Base-by-base conservation (phyloP, 352 stramenopile species). In the Chrysophaeum taylorii region DNA sequence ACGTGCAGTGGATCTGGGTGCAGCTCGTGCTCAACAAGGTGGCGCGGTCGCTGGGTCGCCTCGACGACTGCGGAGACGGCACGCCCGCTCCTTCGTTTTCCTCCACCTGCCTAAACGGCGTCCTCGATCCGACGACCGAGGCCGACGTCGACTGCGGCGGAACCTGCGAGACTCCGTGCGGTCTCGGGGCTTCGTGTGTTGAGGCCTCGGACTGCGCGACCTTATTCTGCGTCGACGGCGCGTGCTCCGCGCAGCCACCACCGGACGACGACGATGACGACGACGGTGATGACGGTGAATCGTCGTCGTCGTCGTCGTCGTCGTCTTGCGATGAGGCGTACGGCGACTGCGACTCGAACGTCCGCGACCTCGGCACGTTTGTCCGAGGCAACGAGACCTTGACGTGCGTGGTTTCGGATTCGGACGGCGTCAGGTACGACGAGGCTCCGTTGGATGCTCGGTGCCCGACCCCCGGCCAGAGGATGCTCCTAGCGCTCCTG, bases 91-190 rank as follows among this genome's bases (percentile, higher is more conserved):
- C n/a, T n/a, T n/a, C n/a, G n/a, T n/a, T n/a, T n/a, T 12, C 50
- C 9, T 9, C 5, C 14, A 63, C 53, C 2, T 79, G 74, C 52
- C 43, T 43, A 21, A 76, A 79, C 72, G 23, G 39, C 39, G 16
- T 62, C 27, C 71, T 75, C 38, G 74, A 79, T n/a, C n/a, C 48
- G 74, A 53, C n/a, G 43, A 73, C 21, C n/a, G 74, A 79, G 50
- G 75, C 71, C 12, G 74, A 78, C 57, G 27, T 78, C 2, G 74
- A 79, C 63, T 79, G 74, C 37, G 74, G 74, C 7, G 72, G 72
- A 31, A 45, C 18, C 21, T 64, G 5, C 42, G 75, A 68, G 39
- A 29, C n/a, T 39, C 36, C 50, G n/a, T 78, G 74, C 53, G 52
- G 5, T 16, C 37, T 71, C 27, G 71, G 64, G 0, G 43, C 52